These are phyloP conservation scores for Blastobotrys parvus DNA, from an alignment of 805 yeast genomes.

Conservation along the genomic window DNA sequence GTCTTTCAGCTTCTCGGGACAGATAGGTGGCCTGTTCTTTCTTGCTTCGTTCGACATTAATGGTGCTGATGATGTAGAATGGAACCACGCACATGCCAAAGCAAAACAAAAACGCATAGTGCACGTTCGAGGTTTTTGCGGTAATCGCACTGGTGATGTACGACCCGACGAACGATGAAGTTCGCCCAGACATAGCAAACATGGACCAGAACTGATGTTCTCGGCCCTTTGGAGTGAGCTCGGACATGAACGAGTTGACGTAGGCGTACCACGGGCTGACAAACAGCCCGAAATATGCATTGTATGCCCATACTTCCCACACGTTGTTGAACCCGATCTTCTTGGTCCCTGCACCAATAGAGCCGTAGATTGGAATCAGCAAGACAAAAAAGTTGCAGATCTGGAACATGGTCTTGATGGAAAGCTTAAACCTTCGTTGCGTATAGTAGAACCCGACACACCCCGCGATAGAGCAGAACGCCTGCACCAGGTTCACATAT, in stretches of 20 bases:
- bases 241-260: conserved; percentile 13
- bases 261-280: conserved; percentile 13
- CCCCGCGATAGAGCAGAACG: conserved; percentile 9
- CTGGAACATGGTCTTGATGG: conserved; percentile 13
- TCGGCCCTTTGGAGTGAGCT: conserved; percentile 10
- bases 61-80: neutral
- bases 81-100: neutral
- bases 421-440: conserved; percentile 10
- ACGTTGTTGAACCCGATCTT: conserved; percentile 12
- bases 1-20: neutral
- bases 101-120: neutral
- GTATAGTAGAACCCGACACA: conserved; percentile 11
- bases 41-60: neutral
- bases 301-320: conserved; percentile 15
- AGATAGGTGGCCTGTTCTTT: neutral
- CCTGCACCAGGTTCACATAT: conserved; percentile 11
- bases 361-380: conserved; percentile 12
- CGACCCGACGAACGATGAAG: conserved; percentile 14
- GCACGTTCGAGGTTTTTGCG: conserved; percentile 1
- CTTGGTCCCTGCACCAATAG: conserved; percentile 12
- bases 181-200: conserved; percentile 12
- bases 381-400: conserved; percentile 10
- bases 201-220: conserved; percentile 13
- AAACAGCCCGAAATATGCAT: conserved; percentile 11
- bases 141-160: conserved; percentile 14